Conservation (phyloP, 2,329 filamentous ascomycete species). For the Nigrograna mackinnonii region DNA sequence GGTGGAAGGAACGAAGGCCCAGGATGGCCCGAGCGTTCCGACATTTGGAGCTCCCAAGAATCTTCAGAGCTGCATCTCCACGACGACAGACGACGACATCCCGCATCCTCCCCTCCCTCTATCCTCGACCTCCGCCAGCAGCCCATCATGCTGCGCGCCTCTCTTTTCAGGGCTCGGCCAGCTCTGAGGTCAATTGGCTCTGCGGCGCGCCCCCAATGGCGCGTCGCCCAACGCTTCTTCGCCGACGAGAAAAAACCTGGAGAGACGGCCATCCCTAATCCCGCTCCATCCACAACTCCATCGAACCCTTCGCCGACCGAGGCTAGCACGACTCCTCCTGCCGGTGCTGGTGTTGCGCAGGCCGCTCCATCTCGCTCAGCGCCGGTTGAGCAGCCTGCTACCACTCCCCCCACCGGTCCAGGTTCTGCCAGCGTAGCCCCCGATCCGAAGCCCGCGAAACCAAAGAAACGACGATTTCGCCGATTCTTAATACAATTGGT, state of each 20-base stretch:
- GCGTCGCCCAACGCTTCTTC: slow-evolving; percentile 51
- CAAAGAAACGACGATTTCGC: slow-evolving; percentile 73
- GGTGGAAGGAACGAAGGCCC: too few relatives aligned
- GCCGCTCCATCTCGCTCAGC: slow-evolving; percentile 43
- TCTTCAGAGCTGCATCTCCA: slow-evolving; percentile 4
- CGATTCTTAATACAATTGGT: slow-evolving; percentile 77
- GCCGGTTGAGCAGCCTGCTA: slow-evolving; percentile 33
- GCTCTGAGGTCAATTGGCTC: slow-evolving; percentile 41
- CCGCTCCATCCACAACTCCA: slow-evolving; percentile 41
- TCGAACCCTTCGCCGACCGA: slow-evolving; percentile 25
- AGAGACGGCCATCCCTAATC: slow-evolving; percentile 41
- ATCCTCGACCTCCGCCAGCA: slow-evolving; percentile 37
- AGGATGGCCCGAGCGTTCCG: too few relatives aligned
- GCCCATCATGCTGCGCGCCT: slow-evolving; percentile 61
- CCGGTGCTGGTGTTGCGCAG: slow-evolving; percentile 50
- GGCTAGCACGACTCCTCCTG: slow-evolving; percentile 46
- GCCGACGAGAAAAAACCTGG: slow-evolving; percentile 51
- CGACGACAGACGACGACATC: too few relatives aligned
- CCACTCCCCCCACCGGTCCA: slow-evolving; percentile 44
- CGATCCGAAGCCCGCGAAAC: slow-evolving; percentile 50
- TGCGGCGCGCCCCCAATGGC: slow-evolving; percentile 41
- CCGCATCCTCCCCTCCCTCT: slow-evolving; percentile 14
- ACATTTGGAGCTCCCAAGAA: too few relatives aligned
- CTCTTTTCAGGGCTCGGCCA: slow-evolving; percentile 53
- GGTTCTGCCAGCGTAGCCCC: slow-evolving; percentile 47